Conservation (phyloP, 768 basidiomycete species). For the Mycena chlorophos region DNA sequence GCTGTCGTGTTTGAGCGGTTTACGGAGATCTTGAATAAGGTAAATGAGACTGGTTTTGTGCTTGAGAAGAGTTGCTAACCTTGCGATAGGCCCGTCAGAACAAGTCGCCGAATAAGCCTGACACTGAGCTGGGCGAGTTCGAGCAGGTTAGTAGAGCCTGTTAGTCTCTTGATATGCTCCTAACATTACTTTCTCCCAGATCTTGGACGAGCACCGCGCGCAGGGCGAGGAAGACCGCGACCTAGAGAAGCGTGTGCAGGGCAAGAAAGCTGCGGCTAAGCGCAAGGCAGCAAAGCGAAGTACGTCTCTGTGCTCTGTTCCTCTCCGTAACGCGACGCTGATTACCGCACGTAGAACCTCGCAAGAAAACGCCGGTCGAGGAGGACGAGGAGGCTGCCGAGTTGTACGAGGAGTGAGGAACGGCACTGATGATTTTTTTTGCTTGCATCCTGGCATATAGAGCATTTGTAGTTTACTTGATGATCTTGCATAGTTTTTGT, state of each 20-base stretch:
- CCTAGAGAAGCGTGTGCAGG: conserved; percentile 80
- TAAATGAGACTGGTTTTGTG: conserved; percentile 28
- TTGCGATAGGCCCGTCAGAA: conserved; percentile 73
- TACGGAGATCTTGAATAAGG: conserved; percentile 89
- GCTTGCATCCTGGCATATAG: too few species aligned
- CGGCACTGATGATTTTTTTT: too few species aligned
- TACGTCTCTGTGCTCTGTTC: conserved; percentile 21
- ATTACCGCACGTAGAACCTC: conserved; percentile 11
- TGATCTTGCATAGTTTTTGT: too few species aligned
- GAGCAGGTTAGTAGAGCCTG: conserved; percentile 55
- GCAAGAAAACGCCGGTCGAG: conserved; percentile 23
- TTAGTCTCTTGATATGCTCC: too few species aligned
- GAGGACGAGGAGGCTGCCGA: conserved; percentile 22
- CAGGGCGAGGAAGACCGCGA: conserved; percentile 93
- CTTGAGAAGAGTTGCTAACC: neutral
- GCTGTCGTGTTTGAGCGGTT: conserved; percentile 77
- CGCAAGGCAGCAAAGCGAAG: conserved; percentile 59
- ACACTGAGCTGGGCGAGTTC: conserved; percentile 92
- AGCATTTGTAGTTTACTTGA: too few species aligned
- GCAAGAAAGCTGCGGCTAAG: conserved; percentile 79
- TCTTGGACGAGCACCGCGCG: conserved; percentile 75
- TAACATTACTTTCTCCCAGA: conserved; percentile 44
- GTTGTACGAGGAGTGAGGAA: too few species aligned
- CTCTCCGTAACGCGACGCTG: neutral
- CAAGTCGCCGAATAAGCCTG: conserved; percentile 90